Evolutionary conservation across 208 protist genomes (phyloP), one percentile per base, ranked within the genome.

Genomic region (Crithidia brevicula): DNA sequence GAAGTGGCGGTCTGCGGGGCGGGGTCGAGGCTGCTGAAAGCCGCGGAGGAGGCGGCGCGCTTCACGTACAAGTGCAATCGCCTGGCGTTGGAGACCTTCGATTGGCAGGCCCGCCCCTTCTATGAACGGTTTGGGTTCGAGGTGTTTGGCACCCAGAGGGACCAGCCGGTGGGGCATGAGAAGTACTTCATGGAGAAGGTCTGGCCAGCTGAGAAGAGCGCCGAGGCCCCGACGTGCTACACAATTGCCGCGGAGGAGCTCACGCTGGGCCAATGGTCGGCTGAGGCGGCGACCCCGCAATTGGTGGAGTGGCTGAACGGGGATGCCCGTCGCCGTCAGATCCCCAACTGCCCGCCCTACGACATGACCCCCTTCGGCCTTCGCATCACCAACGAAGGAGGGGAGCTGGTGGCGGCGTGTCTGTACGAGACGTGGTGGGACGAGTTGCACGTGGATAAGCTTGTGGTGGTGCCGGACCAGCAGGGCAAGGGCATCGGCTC

Each of bases 51-150:
- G 23, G 6, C 66, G 1, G 74, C 60, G 42, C 54, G 65, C 0
- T n/a, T 40, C 1, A 38, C 61, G 47, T 59, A 51, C 23, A 34
- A 42, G 22, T 76, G 76, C 54, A 68, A 61, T 28, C 75, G 71
- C 33, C 2, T 86, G 25, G 68, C 53, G 10, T 53, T 86, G 4
- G 74, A 82, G 43, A 86, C 80, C 13, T 79, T 77, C 66, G 71
- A 59, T 62, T 86, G 80, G 80, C 80, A 86, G 68, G 80, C 80
- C 2, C 61, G 72, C 18, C 75, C 75, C 9, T 78, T 86, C 18
- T 86, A 86, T 46, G 80, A 86, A 40, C 67, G 62, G 31, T 23
- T 57, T 16, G 80, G 80, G 34, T 86, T 75, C 51, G 43, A 25
- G 9, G 15, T 76, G 0, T 82, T 82, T 58, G 80, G 60, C 43